These are phyloP conservation scores for Oenanthe sinensis DNA, from an alignment of 129 eudicot species.

Conservation along the genomic window DNA sequence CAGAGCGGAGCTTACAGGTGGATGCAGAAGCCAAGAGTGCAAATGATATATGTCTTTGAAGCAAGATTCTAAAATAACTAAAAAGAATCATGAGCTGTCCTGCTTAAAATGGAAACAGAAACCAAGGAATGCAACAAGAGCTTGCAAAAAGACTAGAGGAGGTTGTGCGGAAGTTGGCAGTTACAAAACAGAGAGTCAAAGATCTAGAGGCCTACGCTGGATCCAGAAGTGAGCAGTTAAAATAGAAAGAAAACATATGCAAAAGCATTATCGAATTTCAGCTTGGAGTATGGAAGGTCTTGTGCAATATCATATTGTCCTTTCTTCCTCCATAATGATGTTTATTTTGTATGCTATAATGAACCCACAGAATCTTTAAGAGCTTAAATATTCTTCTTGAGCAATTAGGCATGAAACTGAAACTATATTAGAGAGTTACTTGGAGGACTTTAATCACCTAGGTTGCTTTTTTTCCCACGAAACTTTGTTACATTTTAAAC, in stretches of 20 bases:
- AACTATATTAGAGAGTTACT: conserved; percentile 50
- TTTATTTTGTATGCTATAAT: neutral
- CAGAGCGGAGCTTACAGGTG: conserved; percentile 27
- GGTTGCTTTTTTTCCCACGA: conserved; percentile 32
- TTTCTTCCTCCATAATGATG: neutral
- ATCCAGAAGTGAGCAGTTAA: conserved; percentile 45
- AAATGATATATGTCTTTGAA: conserved; percentile 34
- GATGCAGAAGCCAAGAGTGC: conserved; percentile 28
- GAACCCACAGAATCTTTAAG: conserved; percentile 39
- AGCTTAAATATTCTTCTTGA: conserved; percentile 74
- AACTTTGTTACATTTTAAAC: neutral
- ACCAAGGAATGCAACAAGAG: conserved; percentile 39
- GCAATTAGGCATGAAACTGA: conserved; percentile 61
- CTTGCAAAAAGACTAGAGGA: conserved; percentile 46
- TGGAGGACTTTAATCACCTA: conserved; percentile 54
- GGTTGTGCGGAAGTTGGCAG: conserved; percentile 32
- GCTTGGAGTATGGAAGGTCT: conserved; percentile 57
- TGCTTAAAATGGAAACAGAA: conserved; percentile 34
- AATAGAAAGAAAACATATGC: conserved; percentile 51
- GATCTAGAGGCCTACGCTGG: conserved; percentile 48
- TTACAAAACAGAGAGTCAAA: conserved; percentile 38
- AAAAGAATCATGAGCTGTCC: conserved; percentile 32
- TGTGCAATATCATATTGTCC: neutral
- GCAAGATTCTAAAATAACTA: conserved; percentile 44
- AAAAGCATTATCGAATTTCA: conserved; percentile 60